phyloP scores from a whole-genome alignment of 495 filamentous ascomycete species.

The Neurospora terricola region DNA sequence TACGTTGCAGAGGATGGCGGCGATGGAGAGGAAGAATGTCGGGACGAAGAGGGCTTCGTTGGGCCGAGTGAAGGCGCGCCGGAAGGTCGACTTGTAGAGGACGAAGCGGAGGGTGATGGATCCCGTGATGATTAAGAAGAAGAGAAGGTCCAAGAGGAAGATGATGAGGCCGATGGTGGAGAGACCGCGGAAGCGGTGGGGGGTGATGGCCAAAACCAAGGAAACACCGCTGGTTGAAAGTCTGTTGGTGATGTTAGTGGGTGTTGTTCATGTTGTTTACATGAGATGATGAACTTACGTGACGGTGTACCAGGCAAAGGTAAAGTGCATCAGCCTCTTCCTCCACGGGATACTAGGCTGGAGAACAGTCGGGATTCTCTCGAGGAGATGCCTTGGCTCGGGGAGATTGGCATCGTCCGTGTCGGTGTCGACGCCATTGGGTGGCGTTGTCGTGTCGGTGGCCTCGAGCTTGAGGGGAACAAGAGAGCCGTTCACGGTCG shows the following conservation, averaged over 20 bases:
- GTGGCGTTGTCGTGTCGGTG: neutral
- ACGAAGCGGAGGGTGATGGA: conserved; percentile 48
- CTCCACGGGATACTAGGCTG: conserved; percentile 21
- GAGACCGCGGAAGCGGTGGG: conserved; percentile 49
- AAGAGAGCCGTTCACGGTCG: neutral
- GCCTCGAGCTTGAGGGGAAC: neutral
- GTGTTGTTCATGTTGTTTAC: neutral
- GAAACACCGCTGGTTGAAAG: conserved; percentile 61
- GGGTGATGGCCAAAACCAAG: conserved; percentile 47
- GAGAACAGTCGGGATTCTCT: conserved; percentile 18
- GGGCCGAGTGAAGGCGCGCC: conserved; percentile 48
- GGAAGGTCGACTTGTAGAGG: conserved; percentile 39
- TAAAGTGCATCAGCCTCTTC: conserved; percentile 52
- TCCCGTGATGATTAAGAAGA: conserved; percentile 44
- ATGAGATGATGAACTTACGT: conserved; percentile 22
- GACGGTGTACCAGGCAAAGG: conserved; percentile 64
- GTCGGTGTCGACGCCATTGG: neutral
- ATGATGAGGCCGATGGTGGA: conserved; percentile 48
- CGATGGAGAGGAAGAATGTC: conserved; percentile 56
- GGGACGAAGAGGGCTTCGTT: conserved; percentile 58
- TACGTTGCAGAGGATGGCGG: conserved; percentile 51
- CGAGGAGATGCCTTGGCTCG: conserved; percentile 4
- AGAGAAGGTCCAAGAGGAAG: conserved; percentile 52
- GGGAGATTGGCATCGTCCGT: neutral
- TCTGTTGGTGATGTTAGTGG: conserved; percentile 3